These are phyloP conservation scores for Exophiala oligosperma DNA, from an alignment of 2,329 filamentous ascomycete genomes.

Conservation along the genomic window DNA sequence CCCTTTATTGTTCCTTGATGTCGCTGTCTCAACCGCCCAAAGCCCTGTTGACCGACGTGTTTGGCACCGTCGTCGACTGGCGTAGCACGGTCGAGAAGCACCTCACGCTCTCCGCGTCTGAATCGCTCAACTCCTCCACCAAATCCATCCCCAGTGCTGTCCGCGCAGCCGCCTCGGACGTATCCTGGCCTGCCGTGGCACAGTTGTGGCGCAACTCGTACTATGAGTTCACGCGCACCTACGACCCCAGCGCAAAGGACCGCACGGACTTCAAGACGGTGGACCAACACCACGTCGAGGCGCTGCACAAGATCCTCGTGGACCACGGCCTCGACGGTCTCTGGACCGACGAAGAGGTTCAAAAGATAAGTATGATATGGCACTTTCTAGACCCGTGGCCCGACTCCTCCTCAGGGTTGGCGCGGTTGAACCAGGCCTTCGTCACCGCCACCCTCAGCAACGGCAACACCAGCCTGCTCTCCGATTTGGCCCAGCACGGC, in stretches of 20 bases:
- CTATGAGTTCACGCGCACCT: conserved; percentile 56
- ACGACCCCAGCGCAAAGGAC: conserved; percentile 34
- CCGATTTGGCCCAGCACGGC: conserved; percentile 62
- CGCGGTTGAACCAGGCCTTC: conserved; percentile 56
- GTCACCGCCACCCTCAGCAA: conserved; percentile 71
- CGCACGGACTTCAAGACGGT: conserved; percentile 62
- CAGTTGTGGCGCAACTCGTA: conserved; percentile 71
- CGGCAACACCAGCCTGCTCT: conserved; percentile 67
- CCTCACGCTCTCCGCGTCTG: conserved; percentile 53
- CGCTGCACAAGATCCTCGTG: conserved; percentile 59
- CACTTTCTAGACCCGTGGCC: conserved; percentile 70
- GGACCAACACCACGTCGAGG: conserved; percentile 68
- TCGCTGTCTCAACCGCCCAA: conserved; percentile 41
- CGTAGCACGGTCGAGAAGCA: conserved; percentile 64
- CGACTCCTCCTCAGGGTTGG: conserved; percentile 60
- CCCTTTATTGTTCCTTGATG: conserved; percentile 14
- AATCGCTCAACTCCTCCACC: conserved; percentile 49
- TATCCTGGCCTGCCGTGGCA: conserved; percentile 66
- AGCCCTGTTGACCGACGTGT: conserved; percentile 72
- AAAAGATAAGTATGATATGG: conserved; percentile 68
- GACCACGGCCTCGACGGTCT: conserved; percentile 58
- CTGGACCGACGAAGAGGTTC: conserved; percentile 63
- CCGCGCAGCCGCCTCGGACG: conserved; percentile 51
- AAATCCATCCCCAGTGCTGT: conserved; percentile 48
- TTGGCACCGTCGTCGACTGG: conserved; percentile 81